Percentiles rank a stretch among this genome's conserved stretches.
Evolutionary conservation across 2,329 filamentous ascomycete genomes (phyloP).

Genomic region (Paecilomyces sp.): DNA sequence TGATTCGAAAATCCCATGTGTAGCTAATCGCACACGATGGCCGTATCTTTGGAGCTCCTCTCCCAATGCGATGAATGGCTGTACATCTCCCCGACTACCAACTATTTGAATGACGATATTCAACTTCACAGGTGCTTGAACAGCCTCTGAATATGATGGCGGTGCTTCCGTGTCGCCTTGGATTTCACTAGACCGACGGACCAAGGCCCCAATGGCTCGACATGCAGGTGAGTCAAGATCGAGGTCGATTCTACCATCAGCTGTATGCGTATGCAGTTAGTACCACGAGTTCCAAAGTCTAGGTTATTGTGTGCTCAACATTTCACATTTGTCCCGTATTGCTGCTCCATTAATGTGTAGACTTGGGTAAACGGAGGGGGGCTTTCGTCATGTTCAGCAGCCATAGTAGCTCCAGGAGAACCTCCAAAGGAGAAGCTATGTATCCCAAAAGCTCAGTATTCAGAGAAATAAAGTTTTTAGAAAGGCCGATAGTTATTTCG

Average conservation of each 20-base stretch:
- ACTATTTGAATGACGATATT: conserved; percentile 53
- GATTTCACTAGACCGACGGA: not conserved
- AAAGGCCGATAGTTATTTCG: too few relatives aligned
- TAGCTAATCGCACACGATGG: conserved; percentile 52
- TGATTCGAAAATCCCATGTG: conserved; percentile 21
- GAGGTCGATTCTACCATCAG: not conserved
- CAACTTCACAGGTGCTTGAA: conserved; percentile 15
- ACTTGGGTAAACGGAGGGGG: not conserved
- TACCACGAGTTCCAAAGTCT: not conserved
- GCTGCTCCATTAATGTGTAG: not conserved
- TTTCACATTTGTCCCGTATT: not conserved
- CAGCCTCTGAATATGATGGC: not conserved
- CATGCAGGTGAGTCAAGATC: not conserved
- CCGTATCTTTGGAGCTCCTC: conserved; percentile 42
- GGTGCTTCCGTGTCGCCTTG: not conserved
- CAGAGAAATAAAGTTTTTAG: too few relatives aligned
- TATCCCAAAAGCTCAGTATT: too few relatives aligned
- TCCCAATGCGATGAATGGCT: conserved; percentile 54
- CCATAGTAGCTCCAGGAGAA: not conserved
- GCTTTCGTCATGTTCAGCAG: not conserved
- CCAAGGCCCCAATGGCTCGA: not conserved
- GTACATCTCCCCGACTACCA: conserved; percentile 26
- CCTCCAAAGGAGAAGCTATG: not conserved
- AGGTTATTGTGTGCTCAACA: not conserved
- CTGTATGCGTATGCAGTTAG: not conserved